phyloP scores from a whole-genome alignment of 2,329 filamentous ascomycete species.

The Alternaria alternata region DNA sequence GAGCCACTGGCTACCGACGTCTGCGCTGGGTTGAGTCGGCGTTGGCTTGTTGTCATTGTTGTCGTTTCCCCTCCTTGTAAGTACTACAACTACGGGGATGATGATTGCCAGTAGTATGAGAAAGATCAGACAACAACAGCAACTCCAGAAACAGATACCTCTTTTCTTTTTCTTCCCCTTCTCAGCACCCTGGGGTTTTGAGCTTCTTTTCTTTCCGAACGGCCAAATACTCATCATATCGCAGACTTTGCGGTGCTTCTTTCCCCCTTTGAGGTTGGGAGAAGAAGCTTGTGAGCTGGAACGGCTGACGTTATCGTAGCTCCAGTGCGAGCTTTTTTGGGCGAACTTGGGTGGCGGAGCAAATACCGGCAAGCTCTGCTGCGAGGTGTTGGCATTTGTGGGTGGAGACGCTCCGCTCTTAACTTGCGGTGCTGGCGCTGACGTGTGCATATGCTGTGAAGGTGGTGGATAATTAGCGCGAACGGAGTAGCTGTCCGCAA shows the following conservation, averaged over 20 bases:
- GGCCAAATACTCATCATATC: constrained; percentile 36
- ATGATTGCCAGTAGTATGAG: constrained; percentile 51
- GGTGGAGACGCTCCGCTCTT: constrained; percentile 15
- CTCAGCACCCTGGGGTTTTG: constrained; percentile 26
- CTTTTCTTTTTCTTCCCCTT: constrained; percentile 43
- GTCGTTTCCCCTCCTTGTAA: constrained; percentile 41
- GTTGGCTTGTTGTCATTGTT: constrained; percentile 45
- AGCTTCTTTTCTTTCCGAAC: constrained; percentile 28
- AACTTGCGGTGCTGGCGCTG: constrained; percentile 26
- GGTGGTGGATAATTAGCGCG: constrained; percentile 26
- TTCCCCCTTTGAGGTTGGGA: constrained; percentile 35
- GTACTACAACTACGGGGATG: constrained; percentile 49
- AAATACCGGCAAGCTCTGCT: constrained; percentile 36
- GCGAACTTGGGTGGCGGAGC: constrained; percentile 41
- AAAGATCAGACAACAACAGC: constrained; percentile 48
- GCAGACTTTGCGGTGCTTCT: constrained; percentile 43
- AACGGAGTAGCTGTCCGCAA: constrained; percentile 21
- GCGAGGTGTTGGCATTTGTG: constrained; percentile 24
- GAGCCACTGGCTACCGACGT: constrained; percentile 65
- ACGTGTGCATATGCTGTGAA: constrained; percentile 26
- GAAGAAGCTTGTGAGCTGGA: constrained; percentile 33
- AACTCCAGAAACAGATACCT: constrained; percentile 45
- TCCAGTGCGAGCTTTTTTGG: constrained; percentile 37
- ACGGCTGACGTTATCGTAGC: constrained; percentile 37
- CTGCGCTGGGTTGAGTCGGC: constrained; percentile 26